Evolutionary conservation across 2,329 filamentous ascomycete species (phyloP).

Genomic region (Samsoniella hepiali): DNA sequence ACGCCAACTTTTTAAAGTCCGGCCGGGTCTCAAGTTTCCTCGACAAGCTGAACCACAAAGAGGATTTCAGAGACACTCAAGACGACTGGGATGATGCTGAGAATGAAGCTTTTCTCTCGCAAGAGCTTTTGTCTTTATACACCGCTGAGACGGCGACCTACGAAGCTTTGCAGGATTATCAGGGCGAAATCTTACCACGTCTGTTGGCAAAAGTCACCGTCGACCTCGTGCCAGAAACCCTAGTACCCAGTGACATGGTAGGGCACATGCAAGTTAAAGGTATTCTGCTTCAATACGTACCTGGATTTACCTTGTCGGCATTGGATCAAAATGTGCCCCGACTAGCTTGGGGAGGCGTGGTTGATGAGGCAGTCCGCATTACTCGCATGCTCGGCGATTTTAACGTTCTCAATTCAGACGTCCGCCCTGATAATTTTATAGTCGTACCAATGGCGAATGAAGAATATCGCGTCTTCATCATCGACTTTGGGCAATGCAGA

Average conservation of each 20-base stretch:
- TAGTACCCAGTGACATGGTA: not conserved
- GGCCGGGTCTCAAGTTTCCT: not conserved
- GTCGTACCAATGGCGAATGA: constrained; percentile 11
- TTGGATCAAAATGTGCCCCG: constrained; percentile 13
- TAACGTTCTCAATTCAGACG: constrained; percentile 26
- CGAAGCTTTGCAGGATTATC: constrained; percentile 18
- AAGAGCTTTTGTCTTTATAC: constrained; percentile 15
- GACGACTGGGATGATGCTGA: constrained; percentile 23
- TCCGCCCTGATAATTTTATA: constrained; percentile 27
- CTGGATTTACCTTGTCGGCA: constrained; percentile 20
- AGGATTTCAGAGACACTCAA: constrained; percentile 14
- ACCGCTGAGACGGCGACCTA: constrained; percentile 23
- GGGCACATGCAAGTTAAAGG: constrained; percentile 20
- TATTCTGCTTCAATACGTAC: constrained; percentile 24
- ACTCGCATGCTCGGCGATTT: constrained; percentile 24
- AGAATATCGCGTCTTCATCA: constrained; percentile 24
- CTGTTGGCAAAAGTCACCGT: constrained; percentile 21
- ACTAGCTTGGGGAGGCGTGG: constrained; percentile 22
- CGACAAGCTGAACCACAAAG: not conserved
- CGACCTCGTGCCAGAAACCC: not conserved
- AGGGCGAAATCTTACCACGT: constrained; percentile 23
- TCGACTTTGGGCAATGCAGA: constrained; percentile 27
- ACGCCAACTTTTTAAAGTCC: constrained; percentile 6
- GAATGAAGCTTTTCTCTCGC: constrained; percentile 22
- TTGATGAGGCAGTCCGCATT: constrained; percentile 24